These are phyloP conservation scores for Lachancea quebecensis DNA, from an alignment of 805 yeast genomes.

Conservation along the genomic window DNA sequence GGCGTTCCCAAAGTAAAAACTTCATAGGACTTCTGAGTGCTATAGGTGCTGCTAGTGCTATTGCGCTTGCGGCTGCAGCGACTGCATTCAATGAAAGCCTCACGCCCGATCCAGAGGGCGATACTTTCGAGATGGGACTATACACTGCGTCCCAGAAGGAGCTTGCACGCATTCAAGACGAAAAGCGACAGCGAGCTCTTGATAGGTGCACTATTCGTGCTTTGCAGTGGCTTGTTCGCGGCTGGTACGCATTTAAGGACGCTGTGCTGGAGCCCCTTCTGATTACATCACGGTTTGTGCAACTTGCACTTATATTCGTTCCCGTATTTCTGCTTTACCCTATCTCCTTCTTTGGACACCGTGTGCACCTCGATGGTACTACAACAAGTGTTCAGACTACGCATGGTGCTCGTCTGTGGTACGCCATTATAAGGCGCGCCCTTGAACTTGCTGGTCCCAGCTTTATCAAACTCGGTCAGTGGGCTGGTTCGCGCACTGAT, in stretches of 20 bases:
- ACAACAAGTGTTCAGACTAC: conserved; percentile 34
- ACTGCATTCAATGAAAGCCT: conserved; percentile 11
- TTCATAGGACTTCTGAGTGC: too few relatives aligned
- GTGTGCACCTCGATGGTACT: conserved; percentile 12
- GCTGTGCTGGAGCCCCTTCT: conserved; percentile 61
- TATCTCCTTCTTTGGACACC: conserved; percentile 34
- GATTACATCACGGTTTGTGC: conserved; percentile 62
- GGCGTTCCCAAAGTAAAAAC: too few relatives aligned
- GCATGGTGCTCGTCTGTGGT: conserved; percentile 69
- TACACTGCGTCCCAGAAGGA: conserved; percentile 55
- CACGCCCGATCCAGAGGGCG: conserved; percentile 41
- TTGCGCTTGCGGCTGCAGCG: too few relatives aligned
- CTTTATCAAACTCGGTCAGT: conserved; percentile 87
- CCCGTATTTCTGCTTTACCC: conserved; percentile 70
- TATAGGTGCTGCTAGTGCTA: too few relatives aligned
- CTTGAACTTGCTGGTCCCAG: conserved; percentile 90
- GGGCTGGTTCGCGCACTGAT: conserved; percentile 98
- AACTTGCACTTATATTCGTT: conserved; percentile 56
- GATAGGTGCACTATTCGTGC: conserved; percentile 12
- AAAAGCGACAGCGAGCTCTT: conserved; percentile 30
- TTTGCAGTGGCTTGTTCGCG: conserved; percentile 32
- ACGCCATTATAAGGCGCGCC: conserved; percentile 48
- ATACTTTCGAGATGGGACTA: conserved; percentile 65
- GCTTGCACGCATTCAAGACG: conserved; percentile 33
- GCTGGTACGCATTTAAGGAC: conserved; percentile 43